These are phyloP conservation scores for Pythium phragmiticola DNA, from an alignment of 352 stramenopile genomes.

Conservation along the genomic window DNA sequence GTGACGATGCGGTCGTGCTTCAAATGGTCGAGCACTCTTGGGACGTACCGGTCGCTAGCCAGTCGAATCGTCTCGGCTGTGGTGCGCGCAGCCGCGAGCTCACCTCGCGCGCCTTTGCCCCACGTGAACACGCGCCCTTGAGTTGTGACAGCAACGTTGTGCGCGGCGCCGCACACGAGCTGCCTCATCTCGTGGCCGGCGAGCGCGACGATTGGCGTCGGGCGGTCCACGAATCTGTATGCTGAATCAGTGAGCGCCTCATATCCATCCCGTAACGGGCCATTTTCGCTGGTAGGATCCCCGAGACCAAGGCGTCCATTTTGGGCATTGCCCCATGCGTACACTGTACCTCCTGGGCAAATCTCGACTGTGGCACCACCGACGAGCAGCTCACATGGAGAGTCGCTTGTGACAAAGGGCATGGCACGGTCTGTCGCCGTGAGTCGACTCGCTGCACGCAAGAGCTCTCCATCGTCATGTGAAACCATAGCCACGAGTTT, in stretches of 20 bases:
- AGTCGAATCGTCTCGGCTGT: conserved; percentile 6
- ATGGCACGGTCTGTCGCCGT: conserved; percentile 26
- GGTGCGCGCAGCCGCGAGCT: conserved; percentile 35
- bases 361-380: conserved; percentile 45
- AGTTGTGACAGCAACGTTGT: conserved; percentile 55
- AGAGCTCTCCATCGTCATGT: conserved; percentile 19
- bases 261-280: conserved; percentile 54
- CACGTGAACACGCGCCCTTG: conserved; percentile 57
- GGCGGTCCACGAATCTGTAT: conserved; percentile 52
- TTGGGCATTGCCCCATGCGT: conserved; percentile 63
- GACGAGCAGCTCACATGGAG: conserved; percentile 42
- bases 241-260: conserved; percentile 65
- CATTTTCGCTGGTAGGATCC: conserved; percentile 11
- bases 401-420: conserved; percentile 28
- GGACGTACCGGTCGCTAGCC: conserved; percentile 39
- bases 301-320: conserved; percentile 60
- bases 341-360: conserved; percentile 47
- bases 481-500: conserved; percentile 40
- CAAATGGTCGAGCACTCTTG: conserved; percentile 41
- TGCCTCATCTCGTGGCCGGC: conserved; percentile 50
- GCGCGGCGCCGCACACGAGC: conserved; percentile 45
- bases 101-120: conserved; percentile 47
- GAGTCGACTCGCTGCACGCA: conserved; percentile 32
- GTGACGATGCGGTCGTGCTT: conserved; percentile 50
- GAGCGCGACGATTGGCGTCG: conserved; percentile 41